Evolutionary conservation across 2,329 filamentous ascomycete species (phyloP), one percentile per base, ranked within the genome.

Genomic region (Didymella pinodella): DNA sequence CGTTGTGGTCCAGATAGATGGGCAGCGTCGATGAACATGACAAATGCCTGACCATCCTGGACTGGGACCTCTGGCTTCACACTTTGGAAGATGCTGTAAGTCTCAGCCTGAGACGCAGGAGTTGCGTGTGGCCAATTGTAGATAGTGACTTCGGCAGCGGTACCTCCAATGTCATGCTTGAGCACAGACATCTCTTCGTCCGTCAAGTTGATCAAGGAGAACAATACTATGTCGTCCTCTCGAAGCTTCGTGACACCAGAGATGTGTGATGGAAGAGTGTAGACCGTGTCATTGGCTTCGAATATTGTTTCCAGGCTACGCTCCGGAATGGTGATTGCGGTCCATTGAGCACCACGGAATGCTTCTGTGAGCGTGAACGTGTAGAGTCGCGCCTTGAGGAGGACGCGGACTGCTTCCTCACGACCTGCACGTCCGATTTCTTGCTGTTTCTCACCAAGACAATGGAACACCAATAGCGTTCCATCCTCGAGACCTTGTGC

Each of bases 211-310:
- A 53, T 58, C 25, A 58, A 43, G 10, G 49, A 58, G 25, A 58
- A 53, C 43, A 58, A 36, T 2, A 31, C 20, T 14, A 58, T 48
- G 1, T 43, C 32, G 70, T 0, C 80, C 80, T 40, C 75, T 70
- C n/a, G 74, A 70, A 0, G 77, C 78, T 54, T 76, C 78, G 34
- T 81, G 77, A 36, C 78, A 11, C 16, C 4, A 7, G 36, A 26
- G 3, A 50, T 50, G 29, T 50, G 48, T n/a, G 36, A 25, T 14
- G 36, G 36, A 8, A 43, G 48, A 10, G 4, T 14, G 14, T 25
- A 32, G 20, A 7, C 16, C 1, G 10, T 2, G 20, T 43, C 26
- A 5, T 8, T n/a, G 7, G 22, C n/a, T 22, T 31, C 18, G 28
- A 12, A 5, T 28, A 8, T 22, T 16, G 25, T 8, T n/a, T 50